Percentiles rank a stretch among this genome's conserved stretches.
phyloP scores from a whole-genome alignment of 306 rosid genomes.

The Prunus davidiana region DNA sequence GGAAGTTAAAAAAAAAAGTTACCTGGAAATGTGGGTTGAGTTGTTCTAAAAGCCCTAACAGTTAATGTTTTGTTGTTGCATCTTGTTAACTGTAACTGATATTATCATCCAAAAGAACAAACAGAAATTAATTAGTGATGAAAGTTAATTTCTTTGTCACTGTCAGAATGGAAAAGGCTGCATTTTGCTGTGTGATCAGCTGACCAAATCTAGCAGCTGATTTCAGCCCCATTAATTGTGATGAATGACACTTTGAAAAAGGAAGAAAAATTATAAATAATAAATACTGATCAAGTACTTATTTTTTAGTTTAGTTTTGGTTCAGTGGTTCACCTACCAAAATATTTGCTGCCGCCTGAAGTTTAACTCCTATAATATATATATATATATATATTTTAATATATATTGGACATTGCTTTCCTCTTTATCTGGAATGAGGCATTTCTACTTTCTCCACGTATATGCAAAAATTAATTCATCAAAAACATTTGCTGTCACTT shows the following conservation, averaged over 20 bases:
- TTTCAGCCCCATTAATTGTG: background rate
- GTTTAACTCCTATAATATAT: background rate
- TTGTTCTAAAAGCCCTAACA: background rate
- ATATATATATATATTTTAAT: too few species aligned
- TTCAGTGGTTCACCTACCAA: background rate
- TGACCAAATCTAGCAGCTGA: background rate
- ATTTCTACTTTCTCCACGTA: rapidly evolving
- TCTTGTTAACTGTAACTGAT: background rate
- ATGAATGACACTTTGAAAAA: background rate
- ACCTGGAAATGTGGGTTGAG: background rate
- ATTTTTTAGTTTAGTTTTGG: too few species aligned
- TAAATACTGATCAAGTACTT: too few species aligned
- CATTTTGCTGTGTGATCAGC: background rate
- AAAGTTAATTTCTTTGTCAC: background rate
- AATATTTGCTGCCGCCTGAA: background rate
- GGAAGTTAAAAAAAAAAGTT: background rate
- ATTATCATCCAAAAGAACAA: background rate
- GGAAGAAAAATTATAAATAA: too few species aligned
- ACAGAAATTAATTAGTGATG: background rate
- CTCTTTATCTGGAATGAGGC: rapidly evolving
- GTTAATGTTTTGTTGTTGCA: conserved; percentile 10
- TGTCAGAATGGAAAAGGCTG: background rate
- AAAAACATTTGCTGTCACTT: too few species aligned
- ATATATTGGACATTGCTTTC: too few species aligned
- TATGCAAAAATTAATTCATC: too few species aligned